Evolutionary conservation across 176 grass and related monocot species (phyloP).

Genomic region (Cenchrus purpureus): DNA sequence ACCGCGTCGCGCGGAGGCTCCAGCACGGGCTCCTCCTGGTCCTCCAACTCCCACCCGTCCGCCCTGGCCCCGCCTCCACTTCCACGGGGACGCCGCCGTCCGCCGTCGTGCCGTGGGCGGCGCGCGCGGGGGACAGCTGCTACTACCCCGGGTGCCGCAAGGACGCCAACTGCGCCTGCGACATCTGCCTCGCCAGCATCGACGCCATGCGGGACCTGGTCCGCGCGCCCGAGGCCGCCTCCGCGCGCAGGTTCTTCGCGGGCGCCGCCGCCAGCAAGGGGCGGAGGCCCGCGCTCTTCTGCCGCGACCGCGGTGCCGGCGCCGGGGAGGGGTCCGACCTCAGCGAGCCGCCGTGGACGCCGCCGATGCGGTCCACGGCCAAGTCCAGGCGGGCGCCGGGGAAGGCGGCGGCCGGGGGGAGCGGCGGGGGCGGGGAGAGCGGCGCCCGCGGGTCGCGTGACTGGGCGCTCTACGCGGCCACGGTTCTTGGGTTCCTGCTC

Average conservation of each 20-base stretch:
- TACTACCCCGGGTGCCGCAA: conserved; percentile 86
- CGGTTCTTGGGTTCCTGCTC: conserved; percentile 47
- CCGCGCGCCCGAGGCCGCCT: conserved; percentile 43
- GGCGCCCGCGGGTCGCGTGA: neutral
- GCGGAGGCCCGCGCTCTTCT: conserved; percentile 33
- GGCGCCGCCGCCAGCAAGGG: conserved; percentile 6
- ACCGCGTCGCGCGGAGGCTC: conserved; percentile 34
- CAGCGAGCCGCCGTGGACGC: conserved; percentile 46
- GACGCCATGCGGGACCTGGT: conserved; percentile 86
- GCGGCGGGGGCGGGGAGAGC: neutral
- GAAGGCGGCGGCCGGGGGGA: neutral
- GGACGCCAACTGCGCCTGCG: conserved; percentile 87
- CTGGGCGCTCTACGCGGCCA: conserved; percentile 44
- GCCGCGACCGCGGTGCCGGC: neutral
- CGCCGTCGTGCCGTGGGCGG: conserved; percentile 34
- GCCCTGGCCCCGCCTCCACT: neutral
- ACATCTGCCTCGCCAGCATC: conserved; percentile 92
- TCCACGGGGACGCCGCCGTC: conserved; percentile 27
- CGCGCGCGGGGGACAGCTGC: conserved; percentile 26
- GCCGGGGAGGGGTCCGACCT: conserved; percentile 15
- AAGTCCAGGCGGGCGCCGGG: conserved; percentile 41
- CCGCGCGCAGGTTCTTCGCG: conserved; percentile 51
- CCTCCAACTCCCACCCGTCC: conserved; percentile 41
- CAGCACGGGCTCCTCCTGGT: conserved; percentile 50
- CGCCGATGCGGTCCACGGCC: conserved; percentile 56